phyloP scores from a whole-genome alignment of 495 filamentous ascomycete genomes.

The Amorphotheca resinae region DNA sequence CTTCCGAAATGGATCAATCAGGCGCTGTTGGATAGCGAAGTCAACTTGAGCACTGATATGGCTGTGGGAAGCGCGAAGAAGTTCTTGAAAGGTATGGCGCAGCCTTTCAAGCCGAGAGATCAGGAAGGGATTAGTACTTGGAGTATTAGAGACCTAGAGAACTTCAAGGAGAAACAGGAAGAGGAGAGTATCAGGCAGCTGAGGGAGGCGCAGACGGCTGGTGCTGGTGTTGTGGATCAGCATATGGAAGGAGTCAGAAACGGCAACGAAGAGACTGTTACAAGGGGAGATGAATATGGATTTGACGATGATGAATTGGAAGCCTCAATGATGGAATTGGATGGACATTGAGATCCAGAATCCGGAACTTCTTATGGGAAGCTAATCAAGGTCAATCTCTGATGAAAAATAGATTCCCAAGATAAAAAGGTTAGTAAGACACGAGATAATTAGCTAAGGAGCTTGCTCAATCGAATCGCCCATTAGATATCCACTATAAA shows the following conservation, averaged over 20 bases:
- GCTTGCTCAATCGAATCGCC: background rate
- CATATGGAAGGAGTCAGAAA: conserved; percentile 22
- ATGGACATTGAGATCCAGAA: conserved; percentile 6
- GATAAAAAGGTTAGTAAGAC: background rate
- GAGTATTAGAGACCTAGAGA: conserved; percentile 64
- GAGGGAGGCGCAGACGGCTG: conserved; percentile 14
- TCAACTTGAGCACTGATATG: conserved; percentile 90
- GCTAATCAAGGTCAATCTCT: background rate
- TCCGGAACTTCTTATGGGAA: background rate
- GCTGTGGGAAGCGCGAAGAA: conserved; percentile 77
- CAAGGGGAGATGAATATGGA: conserved; percentile 11
- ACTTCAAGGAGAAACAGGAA: conserved; percentile 65
- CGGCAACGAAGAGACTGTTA: conserved; percentile 43
- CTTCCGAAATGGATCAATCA: conserved; percentile 97
- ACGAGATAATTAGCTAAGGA: background rate
- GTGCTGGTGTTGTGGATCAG: conserved; percentile 3
- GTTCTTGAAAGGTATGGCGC: conserved; percentile 81
- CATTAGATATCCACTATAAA: no score
- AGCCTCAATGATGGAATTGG: conserved; percentile 17
- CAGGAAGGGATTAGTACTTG: conserved; percentile 90
- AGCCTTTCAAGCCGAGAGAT: conserved; percentile 69
- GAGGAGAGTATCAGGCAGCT: conserved; percentile 41
- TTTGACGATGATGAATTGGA: conserved; percentile 21
- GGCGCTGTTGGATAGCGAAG: conserved; percentile 69
- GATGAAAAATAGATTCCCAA: background rate